Base-by-base conservation (phyloP, 2,329 filamentous ascomycete genomes). In the Claviceps cyperi region DNA sequence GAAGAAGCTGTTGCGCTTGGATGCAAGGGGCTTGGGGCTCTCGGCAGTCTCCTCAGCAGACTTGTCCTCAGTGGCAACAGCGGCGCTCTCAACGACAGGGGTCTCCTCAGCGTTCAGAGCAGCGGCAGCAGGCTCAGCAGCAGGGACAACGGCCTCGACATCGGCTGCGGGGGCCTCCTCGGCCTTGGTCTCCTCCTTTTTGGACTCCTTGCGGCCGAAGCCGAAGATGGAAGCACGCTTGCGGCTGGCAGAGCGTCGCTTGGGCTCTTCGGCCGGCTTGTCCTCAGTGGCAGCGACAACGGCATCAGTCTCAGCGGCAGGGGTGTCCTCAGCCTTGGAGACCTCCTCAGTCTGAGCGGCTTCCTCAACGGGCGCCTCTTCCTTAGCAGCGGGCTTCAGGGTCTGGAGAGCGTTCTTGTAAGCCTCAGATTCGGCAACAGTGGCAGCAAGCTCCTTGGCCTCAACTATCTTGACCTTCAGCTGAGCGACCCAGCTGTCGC, bases 401-500 rank as follows among this genome's bases (percentile, higher is more conserved):
- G 82, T 83, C 72, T 89, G 84, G 19, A 92, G 70, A 57, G 86
- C 81, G 60, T 78, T 75, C 81, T 95, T 96, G 83, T 95, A 98
- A 53, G 80, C 78, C 69, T 95, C 89, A 60, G 81, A 83, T 69
- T 83, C 81, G 56, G 79, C 78, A 59, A 96, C 78, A 50, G 76
- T 76, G 56, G 85, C 75, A 62, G 82, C 83, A 52, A 86, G 73
- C 60, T 84, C 83, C 77, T 92, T 94, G 62, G 88, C 90, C 72
- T 94, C 88, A 48, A 81, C 77, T 49, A 86, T 78, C 75, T 90
- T 87, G 62, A 78, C 71, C 78, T 92, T 89, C 59, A 95, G 68
- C 62, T 90, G 84, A 55, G 81, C 72, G 61, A 94, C 80, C 92
- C 92, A 97, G 77, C 85, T 87, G 69, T 95, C 88, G 64, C 91